A percentile compares a stretch with the other conserved stretches of the same genome.
These are phyloP conservation scores for Rhizophagus sp. DNA, from an alignment of 192 early-diverging fungal species.

Conservation along the genomic window DNA sequence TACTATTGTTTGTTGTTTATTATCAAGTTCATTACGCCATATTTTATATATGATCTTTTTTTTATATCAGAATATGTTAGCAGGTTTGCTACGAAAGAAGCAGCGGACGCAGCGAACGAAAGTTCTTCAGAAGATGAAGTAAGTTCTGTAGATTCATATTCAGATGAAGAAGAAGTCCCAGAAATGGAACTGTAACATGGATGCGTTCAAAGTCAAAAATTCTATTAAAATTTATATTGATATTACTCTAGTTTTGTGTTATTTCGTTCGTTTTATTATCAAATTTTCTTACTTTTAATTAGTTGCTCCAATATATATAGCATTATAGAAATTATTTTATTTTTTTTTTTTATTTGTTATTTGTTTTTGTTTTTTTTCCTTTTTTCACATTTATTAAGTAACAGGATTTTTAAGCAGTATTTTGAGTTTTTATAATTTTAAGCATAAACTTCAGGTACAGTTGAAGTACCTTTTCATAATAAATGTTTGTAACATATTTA, in stretches of 20 bases:
- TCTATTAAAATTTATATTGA: too few relatives aligned
- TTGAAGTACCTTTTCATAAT: too few relatives aligned
- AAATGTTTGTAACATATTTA: too few relatives aligned
- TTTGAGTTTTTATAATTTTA: too few relatives aligned
- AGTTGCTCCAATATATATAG: not conserved
- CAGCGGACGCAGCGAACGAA: conserved; percentile 74
- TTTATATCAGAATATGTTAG: conserved; percentile 70
- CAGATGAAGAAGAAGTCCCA: conserved; percentile 78
- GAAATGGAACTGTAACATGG: conserved; percentile 74
- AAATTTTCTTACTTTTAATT: not conserved
- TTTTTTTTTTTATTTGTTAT: too few relatives aligned
- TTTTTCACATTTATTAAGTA: too few relatives aligned
- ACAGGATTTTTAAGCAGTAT: too few relatives aligned
- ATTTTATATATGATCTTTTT: not conserved
- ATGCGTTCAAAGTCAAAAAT: not conserved
- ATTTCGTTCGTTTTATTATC: not conserved
- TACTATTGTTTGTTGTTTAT: too few relatives aligned
- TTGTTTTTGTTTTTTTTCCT: too few relatives aligned
- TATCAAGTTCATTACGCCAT: not conserved
- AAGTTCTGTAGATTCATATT: conserved; percentile 80
- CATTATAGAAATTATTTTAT: too few relatives aligned
- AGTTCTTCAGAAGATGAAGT: conserved; percentile 67
- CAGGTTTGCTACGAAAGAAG: conserved; percentile 83
- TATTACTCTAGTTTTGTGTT: not conserved
- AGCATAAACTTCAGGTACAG: too few relatives aligned